Conservation (phyloP, 306 rosid species). For the Lathyrus sativus region DNA sequence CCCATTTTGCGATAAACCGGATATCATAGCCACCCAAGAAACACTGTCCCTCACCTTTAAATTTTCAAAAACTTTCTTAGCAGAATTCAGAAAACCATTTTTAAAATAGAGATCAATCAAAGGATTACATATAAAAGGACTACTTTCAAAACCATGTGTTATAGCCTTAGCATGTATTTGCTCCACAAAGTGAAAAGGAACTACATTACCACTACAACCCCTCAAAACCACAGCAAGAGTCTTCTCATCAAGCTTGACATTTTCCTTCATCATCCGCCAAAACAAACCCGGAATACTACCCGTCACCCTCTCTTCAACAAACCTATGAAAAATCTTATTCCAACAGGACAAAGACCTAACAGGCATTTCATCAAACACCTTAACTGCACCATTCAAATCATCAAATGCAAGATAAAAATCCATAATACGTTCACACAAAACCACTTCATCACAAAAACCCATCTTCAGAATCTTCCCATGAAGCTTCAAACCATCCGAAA, state of each 20-base stretch:
- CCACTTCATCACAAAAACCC: slow-evolving; percentile 56
- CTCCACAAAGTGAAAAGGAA: slow-evolving; percentile 53
- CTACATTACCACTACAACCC: slow-evolving; percentile 57
- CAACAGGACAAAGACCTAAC: slow-evolving; percentile 52
- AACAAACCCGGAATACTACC: slow-evolving; percentile 48
- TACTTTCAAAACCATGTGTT: slow-evolving; percentile 59
- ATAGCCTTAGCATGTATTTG: slow-evolving; percentile 69
- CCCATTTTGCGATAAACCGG: slow-evolving; percentile 78
- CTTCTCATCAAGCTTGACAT: slow-evolving; percentile 52
- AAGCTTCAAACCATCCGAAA: slow-evolving; percentile 56
- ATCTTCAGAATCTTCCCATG: slow-evolving; percentile 69
- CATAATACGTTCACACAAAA: slow-evolving; percentile 51
- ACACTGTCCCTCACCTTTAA: slow-evolving; percentile 61
- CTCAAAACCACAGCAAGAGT: slow-evolving; percentile 64
- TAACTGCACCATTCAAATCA: slow-evolving; percentile 50
- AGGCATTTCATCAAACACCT: slow-evolving; percentile 63
- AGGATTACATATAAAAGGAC: slow-evolving; percentile 57
- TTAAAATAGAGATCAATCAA: slow-evolving; percentile 72
- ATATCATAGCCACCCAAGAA: slow-evolving; percentile 88
- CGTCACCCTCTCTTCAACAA: slow-evolving; percentile 43
- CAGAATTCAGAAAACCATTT: slow-evolving; percentile 56
- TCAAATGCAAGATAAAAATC: slow-evolving; percentile 53
- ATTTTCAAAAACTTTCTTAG: slow-evolving; percentile 62
- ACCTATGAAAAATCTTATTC: slow-evolving; percentile 61
- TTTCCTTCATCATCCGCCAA: slow-evolving; percentile 51